These are phyloP conservation scores for Aspergillus sp. DNA, from an alignment of 2,329 filamentous ascomycete species.

Conservation along the genomic window DNA sequence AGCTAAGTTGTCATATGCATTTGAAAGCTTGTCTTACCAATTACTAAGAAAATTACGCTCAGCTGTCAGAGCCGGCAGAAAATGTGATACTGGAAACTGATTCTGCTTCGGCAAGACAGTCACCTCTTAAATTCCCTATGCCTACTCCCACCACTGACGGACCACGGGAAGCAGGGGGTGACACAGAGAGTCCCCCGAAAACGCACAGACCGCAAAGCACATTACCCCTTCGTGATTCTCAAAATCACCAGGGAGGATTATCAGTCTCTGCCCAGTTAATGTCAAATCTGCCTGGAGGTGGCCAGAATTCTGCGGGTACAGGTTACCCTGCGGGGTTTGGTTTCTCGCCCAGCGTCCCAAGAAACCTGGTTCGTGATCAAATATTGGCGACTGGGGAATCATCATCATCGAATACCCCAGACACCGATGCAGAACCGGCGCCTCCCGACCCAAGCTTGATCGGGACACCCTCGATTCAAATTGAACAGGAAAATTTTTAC, in stretches of 20 bases:
- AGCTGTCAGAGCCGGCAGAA: neutral
- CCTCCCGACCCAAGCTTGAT: neutral
- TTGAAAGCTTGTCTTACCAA: neutral
- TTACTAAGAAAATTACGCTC: neutral
- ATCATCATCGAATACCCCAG: neutral
- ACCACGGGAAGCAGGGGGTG: neutral
- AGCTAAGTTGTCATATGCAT: neutral
- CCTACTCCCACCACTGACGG: neutral
- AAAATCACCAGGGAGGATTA: too few relatives aligned
- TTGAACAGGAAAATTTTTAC: conserved; percentile 24
- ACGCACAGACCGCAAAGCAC: too few relatives aligned
- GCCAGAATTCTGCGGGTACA: too few relatives aligned
- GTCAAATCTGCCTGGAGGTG: too few relatives aligned
- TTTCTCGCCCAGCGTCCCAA: neutral
- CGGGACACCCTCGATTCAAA: conserved; percentile 13
- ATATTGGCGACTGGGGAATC: neutral
- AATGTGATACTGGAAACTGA: neutral
- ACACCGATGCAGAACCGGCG: neutral
- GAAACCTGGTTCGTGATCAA: neutral
- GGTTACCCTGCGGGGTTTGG: too few relatives aligned
- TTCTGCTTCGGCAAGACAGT: too few relatives aligned
- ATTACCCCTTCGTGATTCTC: too few relatives aligned
- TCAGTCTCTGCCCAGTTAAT: too few relatives aligned
- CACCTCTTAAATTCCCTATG: too few relatives aligned
- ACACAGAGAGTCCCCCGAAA: too few relatives aligned